phyloP scores from a whole-genome alignment of 495 filamentous ascomycete species.

The Hyaloscypha hepaticicola region DNA sequence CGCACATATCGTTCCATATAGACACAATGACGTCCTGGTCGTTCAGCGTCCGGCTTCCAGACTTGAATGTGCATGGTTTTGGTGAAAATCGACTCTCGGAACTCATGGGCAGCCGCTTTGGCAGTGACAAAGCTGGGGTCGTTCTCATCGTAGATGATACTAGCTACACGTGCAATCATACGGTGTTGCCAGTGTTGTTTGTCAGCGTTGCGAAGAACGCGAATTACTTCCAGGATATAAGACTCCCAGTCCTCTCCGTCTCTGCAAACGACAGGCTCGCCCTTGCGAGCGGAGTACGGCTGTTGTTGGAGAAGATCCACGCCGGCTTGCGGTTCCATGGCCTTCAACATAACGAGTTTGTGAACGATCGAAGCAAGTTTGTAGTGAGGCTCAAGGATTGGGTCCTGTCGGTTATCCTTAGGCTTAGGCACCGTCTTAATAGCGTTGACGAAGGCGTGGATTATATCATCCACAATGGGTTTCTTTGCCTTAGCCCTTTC shows the following conservation, averaged over 20 bases:
- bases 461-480: constrained; percentile 57
- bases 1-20: constrained; percentile 89
- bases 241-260: constrained; percentile 68
- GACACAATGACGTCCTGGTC: constrained; percentile 88
- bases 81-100: constrained; percentile 86
- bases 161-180: constrained; percentile 76
- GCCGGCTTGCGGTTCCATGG: constrained; percentile 32
- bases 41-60: constrained; percentile 92
- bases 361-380: constrained; percentile 86
- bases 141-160: constrained; percentile 64
- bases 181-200: constrained; percentile 98
- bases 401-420: constrained; percentile 72
- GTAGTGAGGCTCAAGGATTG: constrained; percentile 92
- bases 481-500: constrained; percentile 40
- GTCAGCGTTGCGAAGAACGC: constrained; percentile 76
- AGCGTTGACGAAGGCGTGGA: constrained; percentile 69
- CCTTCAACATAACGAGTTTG: constrained; percentile 65
- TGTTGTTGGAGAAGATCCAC: constrained; percentile 31
- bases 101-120: constrained; percentile 66
- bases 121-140: constrained; percentile 38
- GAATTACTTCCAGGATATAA: constrained; percentile 71
- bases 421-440: constrained; percentile 80
- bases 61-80: constrained; percentile 94
- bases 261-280: constrained; percentile 38
- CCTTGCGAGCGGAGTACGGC: constrained; percentile 25